Conservation (phyloP, 1,284 basidiomycete species). For the Tilletiaria anomala region DNA sequence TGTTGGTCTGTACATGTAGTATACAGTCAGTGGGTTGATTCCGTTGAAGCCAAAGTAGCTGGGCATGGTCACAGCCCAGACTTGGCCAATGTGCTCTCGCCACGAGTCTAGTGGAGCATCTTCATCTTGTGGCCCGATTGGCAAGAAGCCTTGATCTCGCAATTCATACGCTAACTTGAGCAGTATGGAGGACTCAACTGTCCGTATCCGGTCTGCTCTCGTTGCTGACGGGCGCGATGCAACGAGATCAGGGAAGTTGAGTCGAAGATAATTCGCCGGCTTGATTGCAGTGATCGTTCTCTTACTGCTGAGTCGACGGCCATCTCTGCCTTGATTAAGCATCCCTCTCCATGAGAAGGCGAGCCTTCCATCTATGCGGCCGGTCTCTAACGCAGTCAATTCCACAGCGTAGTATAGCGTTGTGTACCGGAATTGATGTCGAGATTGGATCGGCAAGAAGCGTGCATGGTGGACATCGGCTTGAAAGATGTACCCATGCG, state of each 20-base stretch:
- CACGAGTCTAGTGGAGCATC: constrained; percentile 4
- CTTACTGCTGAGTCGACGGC: constrained; percentile 1
- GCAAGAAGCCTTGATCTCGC: constrained; percentile 8
- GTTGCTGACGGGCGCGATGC: too few species aligned
- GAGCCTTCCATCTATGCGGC: constrained; percentile 46
- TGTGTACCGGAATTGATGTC: constrained; percentile 53
- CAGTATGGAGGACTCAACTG: constrained; percentile 11
- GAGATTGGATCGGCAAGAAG: constrained; percentile 46
- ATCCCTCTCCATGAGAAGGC: constrained; percentile 25
- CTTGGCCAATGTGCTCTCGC: constrained; percentile 10
- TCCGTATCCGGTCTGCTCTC: neutral
- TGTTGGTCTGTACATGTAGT: constrained; percentile 52
- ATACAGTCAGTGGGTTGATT: constrained; percentile 61
- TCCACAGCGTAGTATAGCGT: constrained; percentile 52
- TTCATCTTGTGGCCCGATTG: constrained; percentile 14
- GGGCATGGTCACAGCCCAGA: constrained; percentile 50
- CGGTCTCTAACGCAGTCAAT: constrained; percentile 48
- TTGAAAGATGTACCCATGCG: constrained; percentile 9
- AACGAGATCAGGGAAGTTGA: constrained; percentile 1
- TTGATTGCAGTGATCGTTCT: constrained; percentile 8
- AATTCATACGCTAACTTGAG: constrained; percentile 25
- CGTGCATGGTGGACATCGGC: constrained; percentile 46
- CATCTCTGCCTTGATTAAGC: constrained; percentile 2
- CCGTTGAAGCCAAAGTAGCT: constrained; percentile 55
- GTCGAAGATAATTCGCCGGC: constrained; percentile 8